Base-by-base conservation (phyloP, 1,284 basidiomycete genomes). In the Quambalaria eucalypti region DNA sequence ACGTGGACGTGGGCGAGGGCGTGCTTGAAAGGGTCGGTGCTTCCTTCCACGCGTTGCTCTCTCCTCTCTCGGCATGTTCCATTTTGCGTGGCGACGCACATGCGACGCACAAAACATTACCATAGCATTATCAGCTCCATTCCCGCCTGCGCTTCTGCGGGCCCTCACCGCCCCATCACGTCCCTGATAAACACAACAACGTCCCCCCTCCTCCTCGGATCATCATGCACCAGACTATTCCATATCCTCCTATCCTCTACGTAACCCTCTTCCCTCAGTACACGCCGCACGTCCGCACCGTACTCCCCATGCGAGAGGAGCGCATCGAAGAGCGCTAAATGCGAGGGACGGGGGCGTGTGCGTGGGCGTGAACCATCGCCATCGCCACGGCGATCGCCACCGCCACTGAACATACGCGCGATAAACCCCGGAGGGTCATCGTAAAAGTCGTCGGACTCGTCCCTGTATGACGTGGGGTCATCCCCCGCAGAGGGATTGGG, bases 401-500 rank as follows among this genome's bases (percentile, higher is more conserved):
- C 10, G 29, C 4, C 25, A 42, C 29, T 23, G 39, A 21, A 26
- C 44, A 52, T 9, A 12, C 21, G 28, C 16, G 6, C 10, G 31
- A 19, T 29, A 9, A 9, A 95, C 2, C 72, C 67, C 12, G 81
- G 62, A 0, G 93, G 92, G 1, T 84, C 81, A 8, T 69, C 77
- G 75, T 88, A 96, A 77, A 97, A 96, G 7, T 87, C 76, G 52
- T 85, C 83, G 2, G 90, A 87, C 76, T 95, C 88, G 68, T 92
- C 90, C 53, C 77, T 79, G 76, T 95, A 93, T 5, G 73, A 78
- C 23, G 23, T 36, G 9, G 52, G 26, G 4, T 55, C 19, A 10
- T 33, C 12, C n/a, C 21, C 19, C 4, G 25, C 21, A 21, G 7
- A 29, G 6, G 16, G 19, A 3, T 26, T 51, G 33, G 50, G 91